Evolutionary conservation across 2,329 filamentous ascomycete genomes (phyloP), one percentile per base, ranked within the genome.

Genomic region (Apiospora kogelbergensis): DNA sequence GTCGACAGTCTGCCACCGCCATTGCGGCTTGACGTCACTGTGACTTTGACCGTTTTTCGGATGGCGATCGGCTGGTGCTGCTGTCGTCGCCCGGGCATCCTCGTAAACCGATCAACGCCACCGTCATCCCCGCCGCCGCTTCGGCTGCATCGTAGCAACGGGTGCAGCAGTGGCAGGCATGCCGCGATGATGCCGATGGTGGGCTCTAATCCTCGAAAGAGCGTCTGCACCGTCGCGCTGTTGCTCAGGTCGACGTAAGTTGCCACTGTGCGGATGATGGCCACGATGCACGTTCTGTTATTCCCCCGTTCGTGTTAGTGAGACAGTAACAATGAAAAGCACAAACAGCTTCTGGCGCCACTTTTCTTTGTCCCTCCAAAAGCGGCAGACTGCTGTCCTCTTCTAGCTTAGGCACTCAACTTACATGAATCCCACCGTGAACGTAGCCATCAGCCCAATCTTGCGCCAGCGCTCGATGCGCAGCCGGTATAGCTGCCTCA

Each of bases 161-260:
- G 53, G 53, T 60, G 53, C 9, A 60, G 17, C 20, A 60, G 53
- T 9, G 53, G 53, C 11, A 60, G 53, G 4, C 53, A 60, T 2
- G 53, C 53, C 9, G 30, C 30, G 30, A 60, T 60, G 53, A 60
- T 60, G 7, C 53, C 53, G 10, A 60, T 37, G 17, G 53, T 60
- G 9, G 53, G 53, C 20, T 60, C 53, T 2, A 60, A 20, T 2
- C 53, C 53, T 1, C 53, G 53, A 20, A 60, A 60, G 20, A 60
- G 53, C 30, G 53, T 60, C 53, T 60, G 53, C 30, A 60, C 53
- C 20, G 53, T 60, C 30, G 53, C 53, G 53, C 53, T 60, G 53
- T 60, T 33, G 53, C 53, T 60, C 7, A 60, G 30, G 53, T 60
- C 10, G 53, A 60, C 53, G 30, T 60, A 60, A 3, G 53, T 60